Evolutionary conservation across 768 basidiomycete species (phyloP).

Genomic region (Termitomyces sp.): DNA sequence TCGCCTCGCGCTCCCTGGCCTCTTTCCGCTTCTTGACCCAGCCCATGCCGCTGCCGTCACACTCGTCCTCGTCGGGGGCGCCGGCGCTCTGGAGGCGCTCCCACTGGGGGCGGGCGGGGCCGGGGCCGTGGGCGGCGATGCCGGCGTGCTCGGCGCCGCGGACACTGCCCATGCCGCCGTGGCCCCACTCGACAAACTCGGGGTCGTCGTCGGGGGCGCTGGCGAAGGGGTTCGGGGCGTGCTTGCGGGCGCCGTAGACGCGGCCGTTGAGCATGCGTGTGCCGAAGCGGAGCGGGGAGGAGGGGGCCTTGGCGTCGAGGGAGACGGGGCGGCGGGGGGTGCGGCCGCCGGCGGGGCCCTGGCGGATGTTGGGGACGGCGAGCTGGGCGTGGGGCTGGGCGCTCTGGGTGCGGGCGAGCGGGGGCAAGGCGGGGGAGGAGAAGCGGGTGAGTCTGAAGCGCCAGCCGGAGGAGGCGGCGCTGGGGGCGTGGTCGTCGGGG

Average conservation of each 20-base stretch:
- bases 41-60: constrained; percentile 84
- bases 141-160: constrained; percentile 26
- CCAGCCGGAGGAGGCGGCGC: not conserved
- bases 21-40: constrained; percentile 67
- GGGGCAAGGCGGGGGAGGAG: constrained; percentile 1
- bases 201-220: constrained; percentile 64
- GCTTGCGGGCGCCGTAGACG: constrained; percentile 56
- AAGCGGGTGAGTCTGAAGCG: not conserved
- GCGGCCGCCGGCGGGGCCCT: not conserved
- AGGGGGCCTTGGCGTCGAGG: not conserved
- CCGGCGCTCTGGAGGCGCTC: constrained; percentile 26
- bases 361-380: not conserved
- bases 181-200: constrained; percentile 92
- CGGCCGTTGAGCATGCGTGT: constrained; percentile 81
- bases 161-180: constrained; percentile 76
- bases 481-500: not conserved
- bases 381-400: constrained; percentile 5
- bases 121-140: constrained; percentile 22
- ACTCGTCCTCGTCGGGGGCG: constrained; percentile 40
- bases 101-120: too few species aligned
- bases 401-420: constrained; percentile 13
- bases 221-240: constrained; percentile 53
- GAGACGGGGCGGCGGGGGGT: not conserved
- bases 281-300: constrained; percentile 28
- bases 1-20: constrained; percentile 33